A percentile compares a stretch with the other conserved stretches of the same genome.
phyloP scores from a whole-genome alignment of 2,329 filamentous ascomycete species.

The Aspergillus sp. region DNA sequence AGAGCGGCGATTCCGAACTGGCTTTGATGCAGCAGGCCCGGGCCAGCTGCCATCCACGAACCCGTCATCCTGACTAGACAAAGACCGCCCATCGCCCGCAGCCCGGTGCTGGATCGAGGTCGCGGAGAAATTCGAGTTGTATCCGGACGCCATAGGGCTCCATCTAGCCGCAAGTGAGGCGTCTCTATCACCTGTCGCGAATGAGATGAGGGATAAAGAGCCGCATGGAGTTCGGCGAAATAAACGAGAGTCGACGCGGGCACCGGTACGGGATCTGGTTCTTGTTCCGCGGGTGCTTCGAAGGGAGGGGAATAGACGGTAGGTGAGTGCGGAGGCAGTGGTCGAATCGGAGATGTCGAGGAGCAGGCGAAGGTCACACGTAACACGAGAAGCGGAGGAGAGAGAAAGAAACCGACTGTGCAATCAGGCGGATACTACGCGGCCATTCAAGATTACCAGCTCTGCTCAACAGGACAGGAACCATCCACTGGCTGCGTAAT shows the following conservation, averaged over 20 bases:
- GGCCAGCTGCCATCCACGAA: constrained; percentile 41
- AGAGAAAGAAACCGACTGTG: not conserved
- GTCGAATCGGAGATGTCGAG: constrained; percentile 10
- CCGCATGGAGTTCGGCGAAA: constrained; percentile 31
- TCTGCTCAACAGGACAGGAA: not conserved
- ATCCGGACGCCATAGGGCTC: constrained; percentile 47
- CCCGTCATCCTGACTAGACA: constrained; percentile 40
- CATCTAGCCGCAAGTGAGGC: constrained; percentile 38
- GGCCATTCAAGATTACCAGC: constrained; percentile 1
- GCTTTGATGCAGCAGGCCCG: constrained; percentile 30
- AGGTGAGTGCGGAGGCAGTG: constrained; percentile 8
- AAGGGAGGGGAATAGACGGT: constrained; percentile 17
- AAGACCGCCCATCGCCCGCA: constrained; percentile 38
- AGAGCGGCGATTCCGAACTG: constrained; percentile 49
- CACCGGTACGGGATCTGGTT: not conserved
- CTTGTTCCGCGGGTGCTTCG: constrained; percentile 11
- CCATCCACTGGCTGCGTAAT: not conserved
- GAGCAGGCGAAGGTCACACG: constrained; percentile 7
- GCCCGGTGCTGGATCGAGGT: constrained; percentile 43
- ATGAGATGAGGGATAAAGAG: constrained; percentile 21
- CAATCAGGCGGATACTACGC: constrained; percentile 3
- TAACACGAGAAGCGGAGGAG: constrained; percentile 9
- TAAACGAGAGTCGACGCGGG: not conserved
- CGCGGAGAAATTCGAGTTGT: constrained; percentile 43
- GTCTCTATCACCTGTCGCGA: constrained; percentile 38